Conservation (phyloP, 1,284 basidiomycete genomes). For the Tetrapyrgos nigripes region DNA sequence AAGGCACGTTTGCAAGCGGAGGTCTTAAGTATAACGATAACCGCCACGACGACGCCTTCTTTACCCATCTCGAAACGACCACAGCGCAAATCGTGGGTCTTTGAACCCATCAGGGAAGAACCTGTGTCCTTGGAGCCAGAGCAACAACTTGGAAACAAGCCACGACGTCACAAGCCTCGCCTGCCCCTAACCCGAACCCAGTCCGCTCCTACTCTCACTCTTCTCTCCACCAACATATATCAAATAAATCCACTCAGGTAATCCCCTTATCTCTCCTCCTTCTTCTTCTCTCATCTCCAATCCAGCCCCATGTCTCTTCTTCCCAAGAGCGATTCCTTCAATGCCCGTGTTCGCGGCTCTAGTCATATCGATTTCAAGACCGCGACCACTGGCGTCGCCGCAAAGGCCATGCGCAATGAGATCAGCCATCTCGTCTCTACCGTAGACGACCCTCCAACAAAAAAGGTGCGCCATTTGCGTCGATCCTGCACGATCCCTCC, state of each 20-base stretch:
- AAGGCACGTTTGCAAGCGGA: slow-evolving; percentile 6
- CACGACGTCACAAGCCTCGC: slow-evolving; percentile 67
- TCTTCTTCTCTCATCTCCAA: slow-evolving; percentile 16
- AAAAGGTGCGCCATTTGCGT: slow-evolving; percentile 64
- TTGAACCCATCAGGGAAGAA: slow-evolving; percentile 61
- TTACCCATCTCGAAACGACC: slow-evolving; percentile 10
- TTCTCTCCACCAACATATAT: slow-evolving; percentile 67
- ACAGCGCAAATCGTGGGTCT: slow-evolving; percentile 47
- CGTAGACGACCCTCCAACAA: slow-evolving; percentile 79
- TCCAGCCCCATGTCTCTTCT: slow-evolving; percentile 59
- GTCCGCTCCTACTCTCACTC: slow-evolving; percentile 63
- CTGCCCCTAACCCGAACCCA: slow-evolving; percentile 47
- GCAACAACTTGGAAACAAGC: slow-evolving; percentile 31
- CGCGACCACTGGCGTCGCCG: slow-evolving; percentile 96
- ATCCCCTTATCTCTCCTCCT: slow-evolving; percentile 26
- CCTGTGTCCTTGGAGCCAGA: slow-evolving; percentile 35
- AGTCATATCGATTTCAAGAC: slow-evolving; percentile 94
- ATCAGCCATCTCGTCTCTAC: slow-evolving; percentile 91
- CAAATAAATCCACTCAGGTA: slow-evolving; percentile 57
- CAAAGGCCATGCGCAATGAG: slow-evolving; percentile 99
- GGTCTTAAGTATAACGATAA: not conserved
- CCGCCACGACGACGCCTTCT: slow-evolving; percentile 22
- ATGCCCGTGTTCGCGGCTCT: slow-evolving; percentile 68
- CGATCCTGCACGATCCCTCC: slow-evolving; percentile 9
- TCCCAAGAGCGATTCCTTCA: slow-evolving; percentile 67